A percentile compares a stretch with the other conserved stretches of the same genome.
phyloP scores from a whole-genome alignment of 768 basidiomycete genomes.

The Lactarius vividus region DNA sequence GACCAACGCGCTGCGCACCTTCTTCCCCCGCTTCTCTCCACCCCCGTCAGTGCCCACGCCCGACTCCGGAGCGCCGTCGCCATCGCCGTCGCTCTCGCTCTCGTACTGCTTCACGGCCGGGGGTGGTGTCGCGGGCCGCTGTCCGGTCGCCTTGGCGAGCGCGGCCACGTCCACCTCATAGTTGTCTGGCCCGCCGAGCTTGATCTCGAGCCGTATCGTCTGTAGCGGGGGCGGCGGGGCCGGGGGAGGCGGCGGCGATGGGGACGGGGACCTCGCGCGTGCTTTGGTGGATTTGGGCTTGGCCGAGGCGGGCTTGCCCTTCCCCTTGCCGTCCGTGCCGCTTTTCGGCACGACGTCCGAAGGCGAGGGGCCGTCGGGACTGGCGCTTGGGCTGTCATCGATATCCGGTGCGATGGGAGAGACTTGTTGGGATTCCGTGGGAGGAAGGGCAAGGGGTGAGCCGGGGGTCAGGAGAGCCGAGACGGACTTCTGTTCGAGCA shows the following conservation, averaged over 20 bases:
- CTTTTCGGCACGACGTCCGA: constrained; percentile 26
- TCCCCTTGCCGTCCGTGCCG: constrained; percentile 20
- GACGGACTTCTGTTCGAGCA: constrained; percentile 17
- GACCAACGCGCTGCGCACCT: constrained; percentile 25
- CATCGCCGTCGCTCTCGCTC: constrained; percentile 52
- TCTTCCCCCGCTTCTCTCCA: constrained; percentile 41
- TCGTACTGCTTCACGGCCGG: constrained; percentile 40
- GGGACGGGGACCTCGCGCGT: constrained; percentile 51
- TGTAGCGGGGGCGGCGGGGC: constrained; percentile 48
- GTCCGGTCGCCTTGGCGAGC: constrained; percentile 62
- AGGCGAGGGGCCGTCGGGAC: constrained; percentile 31
- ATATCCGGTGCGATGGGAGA: constrained; percentile 13
- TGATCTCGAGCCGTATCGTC: constrained; percentile 68
- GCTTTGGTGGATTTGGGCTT: constrained; percentile 55
- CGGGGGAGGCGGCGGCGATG: constrained; percentile 52
- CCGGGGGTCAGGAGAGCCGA: constrained; percentile 14
- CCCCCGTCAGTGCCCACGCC: constrained; percentile 31
- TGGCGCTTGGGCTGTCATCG: constrained; percentile 19
- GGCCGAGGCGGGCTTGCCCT: constrained; percentile 24
- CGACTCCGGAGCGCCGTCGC: constrained; percentile 33
- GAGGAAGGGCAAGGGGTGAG: constrained; percentile 11
- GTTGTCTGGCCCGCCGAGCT: constrained; percentile 66
- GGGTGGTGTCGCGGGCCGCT: constrained; percentile 56
- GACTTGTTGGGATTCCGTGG: constrained; percentile 15
- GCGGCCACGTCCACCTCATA: constrained; percentile 68